Evolutionary conservation across 306 rosid genomes (phyloP).

Genomic region (Astragalus membranaceus): DNA sequence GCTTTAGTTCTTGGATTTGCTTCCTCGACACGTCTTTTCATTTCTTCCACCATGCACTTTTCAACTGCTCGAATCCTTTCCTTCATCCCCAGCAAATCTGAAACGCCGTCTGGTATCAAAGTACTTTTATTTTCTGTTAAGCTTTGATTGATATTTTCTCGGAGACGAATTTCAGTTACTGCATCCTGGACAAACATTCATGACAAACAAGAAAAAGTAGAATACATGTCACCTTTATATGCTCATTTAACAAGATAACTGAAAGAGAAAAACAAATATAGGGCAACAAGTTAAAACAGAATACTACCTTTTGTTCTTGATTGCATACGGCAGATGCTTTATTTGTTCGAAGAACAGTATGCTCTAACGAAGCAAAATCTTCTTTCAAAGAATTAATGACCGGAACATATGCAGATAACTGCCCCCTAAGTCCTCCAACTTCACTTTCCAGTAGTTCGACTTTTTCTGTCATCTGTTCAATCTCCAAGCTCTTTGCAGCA

Average conservation of each 20-base stretch:
- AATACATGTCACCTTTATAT: neutral
- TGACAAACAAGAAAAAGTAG: constrained; percentile 21
- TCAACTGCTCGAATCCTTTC: constrained; percentile 53
- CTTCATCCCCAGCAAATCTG: constrained; percentile 61
- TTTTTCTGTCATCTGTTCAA: constrained; percentile 51
- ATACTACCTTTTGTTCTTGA: constrained; percentile 43
- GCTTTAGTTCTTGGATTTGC: constrained; percentile 20
- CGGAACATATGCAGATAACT: constrained; percentile 69
- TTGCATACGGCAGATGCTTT: constrained; percentile 17
- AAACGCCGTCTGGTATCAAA: constrained; percentile 39
- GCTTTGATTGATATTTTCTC: constrained; percentile 30
- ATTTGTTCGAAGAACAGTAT: constrained; percentile 35
- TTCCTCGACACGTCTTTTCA: constrained; percentile 35
- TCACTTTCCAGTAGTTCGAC: constrained; percentile 58
- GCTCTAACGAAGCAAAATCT: constrained; percentile 73
- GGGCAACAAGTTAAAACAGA: constrained; percentile 6
- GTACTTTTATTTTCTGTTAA: constrained; percentile 19
- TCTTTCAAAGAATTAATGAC: constrained; percentile 65
- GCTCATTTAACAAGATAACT: neutral
- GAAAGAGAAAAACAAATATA: neutral
- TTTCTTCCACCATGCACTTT: constrained; percentile 49
- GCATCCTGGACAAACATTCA: constrained; percentile 44
- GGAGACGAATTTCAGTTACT: constrained; percentile 24
- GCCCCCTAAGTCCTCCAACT: constrained; percentile 52
- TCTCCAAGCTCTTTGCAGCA: constrained; percentile 49